These are phyloP conservation scores for Mycena olivaceomarginata DNA, from an alignment of 768 basidiomycete genomes.

Conservation along the genomic window DNA sequence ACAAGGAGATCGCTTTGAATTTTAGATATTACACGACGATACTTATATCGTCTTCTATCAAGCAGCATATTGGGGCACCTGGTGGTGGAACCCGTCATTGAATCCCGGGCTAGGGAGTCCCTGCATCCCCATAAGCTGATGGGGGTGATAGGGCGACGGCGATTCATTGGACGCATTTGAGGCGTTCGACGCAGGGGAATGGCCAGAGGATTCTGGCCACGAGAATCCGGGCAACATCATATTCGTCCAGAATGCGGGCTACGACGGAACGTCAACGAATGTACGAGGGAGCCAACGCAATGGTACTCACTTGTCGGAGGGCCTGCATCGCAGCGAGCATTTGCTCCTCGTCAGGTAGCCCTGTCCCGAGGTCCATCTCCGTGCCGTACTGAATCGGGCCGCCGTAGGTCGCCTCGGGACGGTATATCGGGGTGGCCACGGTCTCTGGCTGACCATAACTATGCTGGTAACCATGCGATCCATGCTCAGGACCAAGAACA, in stretches of 20 bases:
- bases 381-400: conserved; percentile 64
- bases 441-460: conserved; percentile 46
- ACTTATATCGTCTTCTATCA: conserved; percentile 24
- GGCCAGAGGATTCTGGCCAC: conserved; percentile 53
- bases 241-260: conserved; percentile 83
- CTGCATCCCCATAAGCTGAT: conserved; percentile 41
- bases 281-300: neutral
- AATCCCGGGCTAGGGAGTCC: conserved; percentile 23
- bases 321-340: conserved; percentile 85
- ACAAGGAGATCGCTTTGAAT: conserved; percentile 2
- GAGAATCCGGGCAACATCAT: conserved; percentile 88
- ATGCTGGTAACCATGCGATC: conserved; percentile 41
- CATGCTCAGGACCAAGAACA: conserved; percentile 32
- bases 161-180: conserved; percentile 35
- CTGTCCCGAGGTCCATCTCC: conserved; percentile 60
- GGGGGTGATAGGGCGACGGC: conserved; percentile 41
- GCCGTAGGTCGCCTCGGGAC: conserved; percentile 68
- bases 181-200: conserved; percentile 47
- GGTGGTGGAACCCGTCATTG: conserved; percentile 39
- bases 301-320: conserved; percentile 51
- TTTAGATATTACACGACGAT: conserved; percentile 24
- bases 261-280: conserved; percentile 46
- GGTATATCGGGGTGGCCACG: conserved; percentile 64
- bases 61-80: conserved; percentile 50
- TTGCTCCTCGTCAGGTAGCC: conserved; percentile 70